phyloP scores from a whole-genome alignment of 495 filamentous ascomycete species.

The Penicillium angulare region DNA sequence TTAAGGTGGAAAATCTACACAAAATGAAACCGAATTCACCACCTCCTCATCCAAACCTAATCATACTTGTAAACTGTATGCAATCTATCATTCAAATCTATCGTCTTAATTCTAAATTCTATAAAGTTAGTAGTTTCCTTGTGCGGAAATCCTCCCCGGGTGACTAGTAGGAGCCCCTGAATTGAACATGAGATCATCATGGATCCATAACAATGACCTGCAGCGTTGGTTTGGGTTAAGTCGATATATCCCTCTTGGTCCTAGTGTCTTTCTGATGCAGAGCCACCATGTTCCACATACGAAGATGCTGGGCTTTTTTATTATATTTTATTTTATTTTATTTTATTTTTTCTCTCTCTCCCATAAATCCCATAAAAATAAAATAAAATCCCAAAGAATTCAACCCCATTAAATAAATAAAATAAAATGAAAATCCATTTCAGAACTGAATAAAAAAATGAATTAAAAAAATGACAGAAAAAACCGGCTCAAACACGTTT shows the following conservation, averaged over 20 bases:
- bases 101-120: not conserved
- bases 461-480: slow-evolving; percentile 7
- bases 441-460: slow-evolving; percentile 16
- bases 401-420: too few relatives aligned
- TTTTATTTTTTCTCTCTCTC: slow-evolving; percentile 4
- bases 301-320: too few relatives aligned
- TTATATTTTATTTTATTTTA: not conserved
- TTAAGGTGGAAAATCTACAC: not conserved
- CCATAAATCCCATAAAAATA: slow-evolving; percentile 2
- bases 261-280: slow-evolving; percentile 28
- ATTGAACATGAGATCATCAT: not conserved
- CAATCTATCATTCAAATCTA: not conserved
- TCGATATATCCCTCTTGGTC: slow-evolving; percentile 32
- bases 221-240: slow-evolving; percentile 23
- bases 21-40: not conserved
- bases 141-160: slow-evolving; percentile 9
- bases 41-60: too few relatives aligned
- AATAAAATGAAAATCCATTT: slow-evolving; percentile 12
- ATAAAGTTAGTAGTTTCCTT: not conserved
- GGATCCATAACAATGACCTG: slow-evolving; percentile 20
- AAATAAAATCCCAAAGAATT: slow-evolving; percentile 1
- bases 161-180: slow-evolving; percentile 11
- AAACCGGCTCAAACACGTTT: slow-evolving; percentile 31
- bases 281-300: slow-evolving; percentile 32
- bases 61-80: not conserved